Conservation (phyloP, 2,329 filamentous ascomycete species). For the Claviceps citrina region DNA sequence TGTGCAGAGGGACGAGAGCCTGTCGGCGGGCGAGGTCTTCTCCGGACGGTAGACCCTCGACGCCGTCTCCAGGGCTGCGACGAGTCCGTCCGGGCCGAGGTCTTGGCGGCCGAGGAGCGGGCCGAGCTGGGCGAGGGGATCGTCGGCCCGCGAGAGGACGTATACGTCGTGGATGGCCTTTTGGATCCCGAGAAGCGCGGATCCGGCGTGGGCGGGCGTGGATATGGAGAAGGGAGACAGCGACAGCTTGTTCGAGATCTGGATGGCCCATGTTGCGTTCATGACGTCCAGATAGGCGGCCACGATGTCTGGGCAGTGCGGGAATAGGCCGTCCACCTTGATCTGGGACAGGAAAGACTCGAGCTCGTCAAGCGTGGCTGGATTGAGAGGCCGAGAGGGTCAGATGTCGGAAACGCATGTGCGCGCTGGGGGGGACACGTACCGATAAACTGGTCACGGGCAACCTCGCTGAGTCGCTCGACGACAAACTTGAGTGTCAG, state of each 20-base stretch:
- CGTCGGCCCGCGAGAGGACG: constrained; percentile 12
- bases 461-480: constrained; percentile 35
- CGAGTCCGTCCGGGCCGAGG: constrained; percentile 21
- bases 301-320: constrained; percentile 25
- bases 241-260: constrained; percentile 9
- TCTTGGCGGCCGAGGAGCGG: constrained; percentile 16
- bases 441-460: constrained; percentile 27
- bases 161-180: constrained; percentile 23
- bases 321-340: constrained; percentile 11
- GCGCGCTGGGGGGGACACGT: constrained; percentile 11
- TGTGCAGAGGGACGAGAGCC: constrained; percentile 20
- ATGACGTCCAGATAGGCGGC: constrained; percentile 32
- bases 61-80: constrained; percentile 20
- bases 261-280: constrained; percentile 25
- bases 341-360: constrained; percentile 15
- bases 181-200: constrained; percentile 27
- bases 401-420: background rate
- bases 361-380: constrained; percentile 19
- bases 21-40: constrained; percentile 11
- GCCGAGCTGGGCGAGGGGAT: constrained; percentile 12
- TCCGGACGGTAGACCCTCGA: constrained; percentile 17
- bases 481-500: constrained; percentile 41
- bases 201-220: constrained; percentile 9
- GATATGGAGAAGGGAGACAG: constrained; percentile 11
- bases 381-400: background rate